A percentile compares a stretch with the other conserved stretches of the same genome.
Conservation (phyloP, 495 filamentous ascomycete species). For the Neurospora sp. region DNA sequence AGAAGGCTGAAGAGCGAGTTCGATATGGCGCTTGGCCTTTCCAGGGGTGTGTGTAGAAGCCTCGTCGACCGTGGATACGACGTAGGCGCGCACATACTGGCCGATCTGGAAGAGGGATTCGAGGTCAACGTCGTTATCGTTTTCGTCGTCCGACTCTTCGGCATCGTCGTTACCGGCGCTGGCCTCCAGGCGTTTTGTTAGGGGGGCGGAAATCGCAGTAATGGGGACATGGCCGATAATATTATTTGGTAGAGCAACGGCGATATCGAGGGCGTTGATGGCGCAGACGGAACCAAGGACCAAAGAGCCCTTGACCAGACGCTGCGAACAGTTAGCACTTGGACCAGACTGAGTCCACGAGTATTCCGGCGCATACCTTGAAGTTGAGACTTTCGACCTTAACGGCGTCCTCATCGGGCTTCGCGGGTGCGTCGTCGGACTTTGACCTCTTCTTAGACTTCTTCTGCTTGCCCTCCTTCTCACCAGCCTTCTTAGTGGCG, state of each 20-base stretch:
- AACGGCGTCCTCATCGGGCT: slow-evolving; percentile 44
- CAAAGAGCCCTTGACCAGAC: slow-evolving; percentile 69
- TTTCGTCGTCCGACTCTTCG: slow-evolving; percentile 35
- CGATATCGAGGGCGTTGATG: slow-evolving; percentile 68
- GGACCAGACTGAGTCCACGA: not conserved
- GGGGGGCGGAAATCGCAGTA: slow-evolving; percentile 67
- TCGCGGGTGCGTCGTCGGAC: slow-evolving; percentile 33
- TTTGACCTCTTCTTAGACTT: slow-evolving; percentile 44
- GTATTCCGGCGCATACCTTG: slow-evolving; percentile 48
- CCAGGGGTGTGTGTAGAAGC: slow-evolving; percentile 22
- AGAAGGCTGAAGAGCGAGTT: slow-evolving; percentile 68
- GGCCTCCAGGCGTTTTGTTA: slow-evolving; percentile 49
- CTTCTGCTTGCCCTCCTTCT: slow-evolving; percentile 37
- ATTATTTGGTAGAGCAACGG: slow-evolving; percentile 81
- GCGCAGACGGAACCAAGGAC: slow-evolving; percentile 78
- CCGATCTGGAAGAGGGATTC: slow-evolving; percentile 66
- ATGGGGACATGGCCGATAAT: slow-evolving; percentile 81
- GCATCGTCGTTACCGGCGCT: slow-evolving; percentile 46
- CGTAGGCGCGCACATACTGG: slow-evolving; percentile 80
- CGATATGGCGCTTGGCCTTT: slow-evolving; percentile 70
- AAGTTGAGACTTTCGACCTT: slow-evolving; percentile 81
- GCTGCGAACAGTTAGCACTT: slow-evolving; percentile 44
- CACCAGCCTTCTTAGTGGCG: slow-evolving; percentile 31
- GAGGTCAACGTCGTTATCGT: slow-evolving; percentile 53
- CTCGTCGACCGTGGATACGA: slow-evolving; percentile 62